Evolutionary conservation across 2,329 filamentous ascomycete genomes (phyloP).

Genomic region (Calycina herbarum): DNA sequence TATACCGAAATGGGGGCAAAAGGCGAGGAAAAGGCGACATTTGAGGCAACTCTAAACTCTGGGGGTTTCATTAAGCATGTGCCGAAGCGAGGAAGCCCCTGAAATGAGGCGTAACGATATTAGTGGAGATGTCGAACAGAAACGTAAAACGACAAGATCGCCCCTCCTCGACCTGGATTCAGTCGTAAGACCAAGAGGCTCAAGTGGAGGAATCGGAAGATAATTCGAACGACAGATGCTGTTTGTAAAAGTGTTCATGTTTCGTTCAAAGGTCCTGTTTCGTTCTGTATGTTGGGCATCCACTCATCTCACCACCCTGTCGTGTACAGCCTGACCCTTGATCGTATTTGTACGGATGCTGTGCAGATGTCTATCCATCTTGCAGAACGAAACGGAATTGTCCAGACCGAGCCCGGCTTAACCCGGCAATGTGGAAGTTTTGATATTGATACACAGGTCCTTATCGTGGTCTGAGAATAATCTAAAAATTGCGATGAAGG

Average conservation of each 20-base stretch:
- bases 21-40: neutral
- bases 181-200: neutral
- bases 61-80: conserved; percentile 26
- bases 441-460: neutral
- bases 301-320: neutral
- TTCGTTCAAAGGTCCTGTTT: neutral
- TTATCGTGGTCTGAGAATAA: neutral
- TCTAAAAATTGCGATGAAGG: neutral
- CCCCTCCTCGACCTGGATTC: neutral
- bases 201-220: conserved; percentile 1
- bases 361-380: neutral
- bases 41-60: conserved; percentile 16
- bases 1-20: neutral
- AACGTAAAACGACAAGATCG: neutral
- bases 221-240: conserved; percentile 1
- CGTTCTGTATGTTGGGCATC: neutral
- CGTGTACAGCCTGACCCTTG: too few species aligned
- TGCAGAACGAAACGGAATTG: neutral
- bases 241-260: neutral
- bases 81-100: conserved; percentile 21
- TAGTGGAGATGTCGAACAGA: neutral
- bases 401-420: neutral
- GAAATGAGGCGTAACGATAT: neutral
- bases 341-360: neutral
- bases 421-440: neutral